Percentiles rank a stretch among this genome's conserved stretches.
Conservation (phyloP, 305 asterid genomes). For the Fraxinus platypoda region DNA sequence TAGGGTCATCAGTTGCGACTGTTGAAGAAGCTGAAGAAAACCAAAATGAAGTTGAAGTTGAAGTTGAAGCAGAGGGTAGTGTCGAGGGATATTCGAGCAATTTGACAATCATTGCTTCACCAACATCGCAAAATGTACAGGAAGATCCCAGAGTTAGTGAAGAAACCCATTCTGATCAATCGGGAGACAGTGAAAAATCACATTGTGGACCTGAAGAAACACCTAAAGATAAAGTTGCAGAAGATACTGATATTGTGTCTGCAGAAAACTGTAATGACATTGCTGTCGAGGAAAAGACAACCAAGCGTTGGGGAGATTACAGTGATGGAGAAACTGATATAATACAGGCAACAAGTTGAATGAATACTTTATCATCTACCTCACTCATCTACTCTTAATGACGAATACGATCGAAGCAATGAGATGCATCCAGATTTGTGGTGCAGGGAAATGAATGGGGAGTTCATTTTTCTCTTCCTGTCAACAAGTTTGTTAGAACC, state of each 20-base stretch:
- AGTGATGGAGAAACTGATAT: conserved; percentile 59
- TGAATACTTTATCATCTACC: background rate
- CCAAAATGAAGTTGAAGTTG: conserved; percentile 12
- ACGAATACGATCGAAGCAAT: background rate
- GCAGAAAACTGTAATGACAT: conserved; percentile 18
- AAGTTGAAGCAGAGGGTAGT: conserved; percentile 29
- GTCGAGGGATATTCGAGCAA: conserved; percentile 27
- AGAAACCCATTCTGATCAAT: conserved; percentile 31
- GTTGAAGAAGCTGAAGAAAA: conserved; percentile 43
- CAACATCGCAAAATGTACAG: conserved; percentile 23
- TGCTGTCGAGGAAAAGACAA: conserved; percentile 42
- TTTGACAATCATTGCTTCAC: conserved; percentile 21
- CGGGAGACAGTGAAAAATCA: conserved; percentile 36
- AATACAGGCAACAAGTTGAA: conserved; percentile 38
- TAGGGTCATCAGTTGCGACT: conserved; percentile 40
- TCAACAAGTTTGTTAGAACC: background rate
- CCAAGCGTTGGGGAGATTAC: conserved; percentile 57
- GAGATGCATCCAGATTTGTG: background rate
- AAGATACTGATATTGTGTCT: conserved; percentile 23
- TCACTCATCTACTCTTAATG: background rate
- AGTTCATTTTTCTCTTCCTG: background rate
- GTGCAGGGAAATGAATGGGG: background rate
- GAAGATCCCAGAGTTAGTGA: conserved; percentile 32
- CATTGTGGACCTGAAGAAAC: conserved; percentile 36
- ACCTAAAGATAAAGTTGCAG: conserved; percentile 24